Evolutionary conservation across 495 filamentous ascomycete species (phyloP).

Genomic region (Halenospora varia): DNA sequence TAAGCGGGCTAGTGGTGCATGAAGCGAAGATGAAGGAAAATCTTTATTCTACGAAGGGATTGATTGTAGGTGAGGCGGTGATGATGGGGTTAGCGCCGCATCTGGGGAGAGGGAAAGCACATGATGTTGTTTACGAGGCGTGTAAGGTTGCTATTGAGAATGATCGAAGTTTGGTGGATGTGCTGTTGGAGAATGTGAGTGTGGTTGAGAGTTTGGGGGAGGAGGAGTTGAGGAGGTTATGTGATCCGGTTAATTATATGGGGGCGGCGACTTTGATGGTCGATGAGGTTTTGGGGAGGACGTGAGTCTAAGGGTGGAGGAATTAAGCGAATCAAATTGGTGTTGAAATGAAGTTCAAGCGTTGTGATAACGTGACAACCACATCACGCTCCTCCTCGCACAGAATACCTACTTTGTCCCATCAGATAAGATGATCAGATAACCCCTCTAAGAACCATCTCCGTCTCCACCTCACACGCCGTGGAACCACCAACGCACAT

Average conservation of each 20-base stretch:
- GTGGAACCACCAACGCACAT: too few species aligned
- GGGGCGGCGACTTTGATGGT: slow-evolving; percentile 45
- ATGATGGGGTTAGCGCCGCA: slow-evolving; percentile 52
- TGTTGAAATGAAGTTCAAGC: background rate
- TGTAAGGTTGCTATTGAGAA: slow-evolving; percentile 45
- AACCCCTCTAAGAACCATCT: background rate
- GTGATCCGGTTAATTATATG: slow-evolving; percentile 48
- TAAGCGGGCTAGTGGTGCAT: slow-evolving; percentile 45
- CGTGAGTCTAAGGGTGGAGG: background rate
- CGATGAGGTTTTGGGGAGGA: slow-evolving; percentile 42
- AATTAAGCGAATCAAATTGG: background rate
- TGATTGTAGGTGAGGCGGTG: slow-evolving; percentile 53
- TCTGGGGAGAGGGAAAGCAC: slow-evolving; percentile 43
- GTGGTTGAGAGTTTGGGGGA: slow-evolving; percentile 36
- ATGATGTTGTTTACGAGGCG: slow-evolving; percentile 52
- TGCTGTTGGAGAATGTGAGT: slow-evolving; percentile 33
- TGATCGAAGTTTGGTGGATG: slow-evolving; percentile 34
- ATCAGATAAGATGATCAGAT: background rate
- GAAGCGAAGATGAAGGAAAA: slow-evolving; percentile 41
- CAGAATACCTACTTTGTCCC: too few species aligned
- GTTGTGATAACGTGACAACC: too few species aligned
- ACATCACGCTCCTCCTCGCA: too few species aligned
- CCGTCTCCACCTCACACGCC: background rate
- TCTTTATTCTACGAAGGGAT: slow-evolving; percentile 41
- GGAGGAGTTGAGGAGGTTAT: slow-evolving; percentile 35